Conservation (phyloP, 306 rosid genomes). For the Hippophae tibetana region DNA sequence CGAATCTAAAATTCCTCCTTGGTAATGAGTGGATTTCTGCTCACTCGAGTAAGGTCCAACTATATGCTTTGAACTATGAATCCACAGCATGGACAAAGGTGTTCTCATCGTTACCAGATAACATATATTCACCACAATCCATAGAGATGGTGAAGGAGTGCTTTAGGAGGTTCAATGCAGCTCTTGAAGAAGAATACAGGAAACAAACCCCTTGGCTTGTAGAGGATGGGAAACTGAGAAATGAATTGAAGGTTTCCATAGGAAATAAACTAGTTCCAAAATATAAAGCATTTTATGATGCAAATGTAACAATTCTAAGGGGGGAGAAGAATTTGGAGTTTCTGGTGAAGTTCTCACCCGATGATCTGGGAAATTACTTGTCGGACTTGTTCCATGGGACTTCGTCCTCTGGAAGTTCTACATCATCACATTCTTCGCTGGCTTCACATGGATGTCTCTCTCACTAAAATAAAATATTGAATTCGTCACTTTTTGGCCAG, state of each 20-base stretch:
- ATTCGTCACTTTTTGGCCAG: background rate
- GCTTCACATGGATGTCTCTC: constrained; percentile 8
- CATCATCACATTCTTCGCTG: constrained; percentile 8
- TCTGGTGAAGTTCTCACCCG: constrained; percentile 28
- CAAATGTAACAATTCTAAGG: background rate
- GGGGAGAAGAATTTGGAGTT: constrained; percentile 23
- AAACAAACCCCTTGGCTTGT: constrained; percentile 44
- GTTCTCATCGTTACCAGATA: constrained; percentile 24
- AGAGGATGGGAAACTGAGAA: constrained; percentile 31
- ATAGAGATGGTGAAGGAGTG: constrained; percentile 23
- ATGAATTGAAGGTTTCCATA: constrained; percentile 33
- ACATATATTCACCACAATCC: constrained; percentile 2
- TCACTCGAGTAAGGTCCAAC: constrained; percentile 28
- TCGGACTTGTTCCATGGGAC: constrained; percentile 40
- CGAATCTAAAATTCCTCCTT: constrained; percentile 24
- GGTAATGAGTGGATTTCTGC: constrained; percentile 34
- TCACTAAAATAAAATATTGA: background rate
- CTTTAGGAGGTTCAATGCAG: constrained; percentile 22
- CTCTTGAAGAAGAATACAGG: constrained; percentile 37
- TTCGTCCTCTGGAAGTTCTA: constrained; percentile 19
- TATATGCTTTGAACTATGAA: constrained; percentile 31
- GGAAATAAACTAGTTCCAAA: constrained; percentile 31
- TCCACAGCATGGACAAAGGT: constrained; percentile 41
- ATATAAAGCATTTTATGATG: constrained; percentile 28
- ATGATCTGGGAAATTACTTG: constrained; percentile 46